Base-by-base conservation (phyloP, 805 yeast species). In the Cyberlindnera meyerae region DNA sequence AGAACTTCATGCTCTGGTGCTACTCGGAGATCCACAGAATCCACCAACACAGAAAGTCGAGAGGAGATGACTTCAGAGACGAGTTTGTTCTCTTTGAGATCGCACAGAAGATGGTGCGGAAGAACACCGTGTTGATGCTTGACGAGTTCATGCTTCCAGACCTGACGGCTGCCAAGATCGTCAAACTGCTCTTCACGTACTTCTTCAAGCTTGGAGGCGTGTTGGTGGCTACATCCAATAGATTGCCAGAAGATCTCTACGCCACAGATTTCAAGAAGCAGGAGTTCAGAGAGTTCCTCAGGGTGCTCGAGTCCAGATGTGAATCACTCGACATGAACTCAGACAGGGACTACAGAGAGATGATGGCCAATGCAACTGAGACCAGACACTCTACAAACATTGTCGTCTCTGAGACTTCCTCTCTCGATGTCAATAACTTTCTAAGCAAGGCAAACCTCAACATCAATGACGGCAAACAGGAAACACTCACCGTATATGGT, bases 131-230 rank as follows among this genome's bases (percentile, higher is more conserved):
- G 11, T 56, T 82, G 41, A 64, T 81, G 56, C 57, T 82, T 27
- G 89, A 82, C 54, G 89, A 82, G 54, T 82, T 82, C 59, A 79
- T 80, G 82, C 53, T 82, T 21, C 89, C 89, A 0, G 89, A 82
- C 52, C 67, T 82, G 25, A 84, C 87, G 0, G 71, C 83, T 16
- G 88, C 86, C 1, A 81, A 79, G 48, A 77, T 82, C 25, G 62
- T 82, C 39, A 75, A 77, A 54, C 66, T 78, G 11, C 57, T 82
- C 33, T 79, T 82, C 57, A 76, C 82, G 0, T 79, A 74, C 53
- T 82, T 74, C 59, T 81, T 82, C 63, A 79, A 76, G 47, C 55
- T 82, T 11, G 89, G 89, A 3, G 89, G 89, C 5, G 84, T 82
- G 0, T 57, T 82, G 29, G 80, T 82, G 16, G 86, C 88, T 4